Percentiles rank a stretch among this genome's conserved stretches.
Evolutionary conservation across 2,329 filamentous ascomycete species (phyloP).

Genomic region (Chaetomium globosum): DNA sequence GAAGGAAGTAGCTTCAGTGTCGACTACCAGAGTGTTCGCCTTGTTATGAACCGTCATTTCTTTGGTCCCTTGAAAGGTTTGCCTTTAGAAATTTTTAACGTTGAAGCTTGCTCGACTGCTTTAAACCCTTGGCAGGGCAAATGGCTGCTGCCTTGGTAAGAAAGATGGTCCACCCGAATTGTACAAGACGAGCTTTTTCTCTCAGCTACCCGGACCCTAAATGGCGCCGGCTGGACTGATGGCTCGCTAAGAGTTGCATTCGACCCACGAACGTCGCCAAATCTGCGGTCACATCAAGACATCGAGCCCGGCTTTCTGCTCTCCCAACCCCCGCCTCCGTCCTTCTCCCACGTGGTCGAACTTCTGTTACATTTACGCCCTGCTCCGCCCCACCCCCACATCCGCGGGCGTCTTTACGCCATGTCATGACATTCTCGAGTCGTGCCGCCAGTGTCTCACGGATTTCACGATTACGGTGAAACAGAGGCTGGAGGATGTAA

Average conservation of each 20-base stretch:
- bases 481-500: constrained; percentile 1
- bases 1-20: neutral
- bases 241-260: constrained; percentile 3
- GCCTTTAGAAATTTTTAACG: constrained; percentile 5
- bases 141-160: constrained; percentile 7
- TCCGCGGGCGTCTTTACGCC: neutral
- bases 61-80: constrained; percentile 1
- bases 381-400: neutral
- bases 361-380: neutral
- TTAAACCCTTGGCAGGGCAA: neutral
- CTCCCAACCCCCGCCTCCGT: neutral
- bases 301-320: neutral
- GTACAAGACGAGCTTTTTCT: constrained; percentile 15
- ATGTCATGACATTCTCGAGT: neutral
- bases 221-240: neutral
- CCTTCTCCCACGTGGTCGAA: neutral
- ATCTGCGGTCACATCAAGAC: constrained; percentile 7
- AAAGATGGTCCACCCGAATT: constrained; percentile 13
- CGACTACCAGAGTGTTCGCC: constrained; percentile 11
- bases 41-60: constrained; percentile 14
- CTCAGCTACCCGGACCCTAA: constrained; percentile 8
- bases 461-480: constrained; percentile 4
- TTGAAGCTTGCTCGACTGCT: constrained; percentile 1
- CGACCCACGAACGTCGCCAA: neutral
- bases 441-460: neutral